Conservation (phyloP, 2,329 filamentous ascomycete genomes). For the Scedosporium aurantiacum region DNA sequence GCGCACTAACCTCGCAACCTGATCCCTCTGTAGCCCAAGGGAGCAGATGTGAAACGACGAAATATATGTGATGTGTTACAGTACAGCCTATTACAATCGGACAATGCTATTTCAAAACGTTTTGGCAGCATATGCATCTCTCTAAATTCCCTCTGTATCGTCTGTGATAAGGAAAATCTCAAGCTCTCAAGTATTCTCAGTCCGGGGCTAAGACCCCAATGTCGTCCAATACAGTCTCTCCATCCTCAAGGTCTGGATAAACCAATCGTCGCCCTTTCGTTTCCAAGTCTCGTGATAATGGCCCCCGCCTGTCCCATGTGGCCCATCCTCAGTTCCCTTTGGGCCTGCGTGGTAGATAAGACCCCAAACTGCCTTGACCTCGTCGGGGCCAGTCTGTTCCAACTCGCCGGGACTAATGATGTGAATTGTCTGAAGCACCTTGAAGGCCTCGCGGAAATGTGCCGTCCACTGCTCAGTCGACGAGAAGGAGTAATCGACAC, state of each 20-base stretch:
- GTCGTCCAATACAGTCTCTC: conserved; percentile 8
- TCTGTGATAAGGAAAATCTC: no score
- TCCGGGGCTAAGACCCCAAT: background rate
- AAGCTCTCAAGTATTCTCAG: no score
- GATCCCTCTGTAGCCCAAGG: no score
- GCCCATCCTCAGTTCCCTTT: background rate
- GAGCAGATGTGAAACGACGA: no score
- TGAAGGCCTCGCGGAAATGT: conserved; percentile 3
- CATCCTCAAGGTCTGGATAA: conserved; percentile 8
- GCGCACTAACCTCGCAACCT: no score
- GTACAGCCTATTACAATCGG: no score
- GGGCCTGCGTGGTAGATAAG: conserved; percentile 6
- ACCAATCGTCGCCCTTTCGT: conserved; percentile 9
- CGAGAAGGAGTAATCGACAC: conserved; percentile 1
- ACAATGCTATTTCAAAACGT: no score
- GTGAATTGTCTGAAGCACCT: conserved; percentile 4
- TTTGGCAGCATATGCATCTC: no score
- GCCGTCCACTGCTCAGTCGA: conserved; percentile 6
- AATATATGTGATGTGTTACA: no score
- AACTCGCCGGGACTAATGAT: conserved; percentile 5
- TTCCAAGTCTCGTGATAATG: conserved; percentile 11
- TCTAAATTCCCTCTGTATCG: no score
- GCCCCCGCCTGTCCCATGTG: conserved; percentile 5
- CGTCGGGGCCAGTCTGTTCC: conserved; percentile 8
- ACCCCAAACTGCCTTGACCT: conserved; percentile 10